Conservation (phyloP, 106 monocot species). For the Ottelia alismoides region DNA sequence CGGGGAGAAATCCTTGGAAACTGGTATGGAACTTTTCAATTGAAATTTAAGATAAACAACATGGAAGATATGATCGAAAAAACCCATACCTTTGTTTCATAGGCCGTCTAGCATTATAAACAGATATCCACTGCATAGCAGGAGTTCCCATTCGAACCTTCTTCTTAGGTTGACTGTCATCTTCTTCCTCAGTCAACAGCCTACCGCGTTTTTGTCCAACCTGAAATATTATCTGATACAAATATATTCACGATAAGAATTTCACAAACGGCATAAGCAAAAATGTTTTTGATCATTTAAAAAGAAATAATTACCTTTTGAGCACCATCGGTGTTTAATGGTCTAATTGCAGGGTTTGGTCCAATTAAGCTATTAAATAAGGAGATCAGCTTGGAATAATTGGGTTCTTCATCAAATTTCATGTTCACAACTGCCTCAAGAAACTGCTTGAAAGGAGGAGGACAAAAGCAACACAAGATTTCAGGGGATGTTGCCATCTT, state of each 20-base stretch:
- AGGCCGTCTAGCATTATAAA: constrained; percentile 72
- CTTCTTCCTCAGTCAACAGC: constrained; percentile 50
- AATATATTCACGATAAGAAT: too few relatives aligned
- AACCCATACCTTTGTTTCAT: constrained; percentile 71
- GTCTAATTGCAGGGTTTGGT: constrained; percentile 64
- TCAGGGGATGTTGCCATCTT: constrained; percentile 85
- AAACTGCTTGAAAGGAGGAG: constrained; percentile 64
- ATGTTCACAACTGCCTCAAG: constrained; percentile 70
- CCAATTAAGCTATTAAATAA: constrained; percentile 65
- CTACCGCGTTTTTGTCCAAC: constrained; percentile 83
- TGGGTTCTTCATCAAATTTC: constrained; percentile 87
- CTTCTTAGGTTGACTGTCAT: constrained; percentile 53
- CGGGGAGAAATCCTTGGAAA: too few relatives aligned
- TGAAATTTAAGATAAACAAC: too few relatives aligned
- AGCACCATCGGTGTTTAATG: constrained; percentile 78
- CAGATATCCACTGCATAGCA: constrained; percentile 78
- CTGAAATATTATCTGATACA: constrained; percentile 32
- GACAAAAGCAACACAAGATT: constrained; percentile 53
- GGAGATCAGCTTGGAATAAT: constrained; percentile 64
- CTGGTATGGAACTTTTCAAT: too few relatives aligned
- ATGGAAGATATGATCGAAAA: too few relatives aligned
- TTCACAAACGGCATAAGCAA: too few relatives aligned
- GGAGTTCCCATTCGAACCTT: constrained; percentile 67
- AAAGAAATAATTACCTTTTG: constrained; percentile 74
- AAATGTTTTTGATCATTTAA: too few relatives aligned